Evolutionary conservation across 352 stramenopile species (phyloP).

Genomic region (Phytophthora tubulina): DNA sequence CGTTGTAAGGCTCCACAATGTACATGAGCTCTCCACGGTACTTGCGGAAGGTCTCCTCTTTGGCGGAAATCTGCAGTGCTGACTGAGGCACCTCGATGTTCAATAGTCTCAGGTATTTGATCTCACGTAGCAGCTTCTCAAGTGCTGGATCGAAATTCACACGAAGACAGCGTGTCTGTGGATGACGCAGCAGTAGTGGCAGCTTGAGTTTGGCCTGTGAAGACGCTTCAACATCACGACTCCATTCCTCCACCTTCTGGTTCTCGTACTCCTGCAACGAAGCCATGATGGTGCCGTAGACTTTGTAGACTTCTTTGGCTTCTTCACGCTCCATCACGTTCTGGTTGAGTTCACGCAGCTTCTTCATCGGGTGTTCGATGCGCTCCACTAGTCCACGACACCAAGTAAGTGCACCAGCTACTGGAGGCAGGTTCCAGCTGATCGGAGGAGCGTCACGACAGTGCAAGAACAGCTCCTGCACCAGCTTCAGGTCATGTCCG

Average conservation of each 20-base stretch:
- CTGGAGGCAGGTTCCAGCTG: slow-evolving; percentile 95
- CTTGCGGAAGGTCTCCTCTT: slow-evolving; percentile 96
- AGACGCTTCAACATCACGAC: slow-evolving; percentile 94
- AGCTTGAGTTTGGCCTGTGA: slow-evolving; percentile 97
- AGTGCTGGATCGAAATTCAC: slow-evolving; percentile 99
- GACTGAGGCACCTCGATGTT: slow-evolving; percentile 95
- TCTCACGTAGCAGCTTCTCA: slow-evolving; percentile 96
- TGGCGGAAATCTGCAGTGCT: slow-evolving; percentile 96
- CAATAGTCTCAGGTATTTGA: slow-evolving; percentile 97
- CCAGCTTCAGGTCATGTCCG: slow-evolving; percentile 95
- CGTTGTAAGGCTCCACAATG: slow-evolving; percentile 98
- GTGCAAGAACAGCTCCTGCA: slow-evolving; percentile 97
- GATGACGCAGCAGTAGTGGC: slow-evolving; percentile 91
- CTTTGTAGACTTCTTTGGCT: slow-evolving; percentile 98
- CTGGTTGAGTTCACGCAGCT: slow-evolving; percentile 96
- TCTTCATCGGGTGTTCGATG: slow-evolving; percentile 97
- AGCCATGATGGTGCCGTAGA: slow-evolving; percentile 96
- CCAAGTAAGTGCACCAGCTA: slow-evolving; percentile 96
- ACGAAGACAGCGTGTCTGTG: slow-evolving; percentile 91
- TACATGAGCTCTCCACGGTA: slow-evolving; percentile 97
- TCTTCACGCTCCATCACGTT: slow-evolving; percentile 98
- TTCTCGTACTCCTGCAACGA: slow-evolving; percentile 98
- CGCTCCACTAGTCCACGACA: slow-evolving; percentile 96
- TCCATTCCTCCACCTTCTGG: slow-evolving; percentile 98
- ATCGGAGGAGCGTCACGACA: slow-evolving; percentile 94